phyloP scores from a whole-genome alignment of 2,329 filamentous ascomycete species.

The Rachicladosporium sp. region DNA sequence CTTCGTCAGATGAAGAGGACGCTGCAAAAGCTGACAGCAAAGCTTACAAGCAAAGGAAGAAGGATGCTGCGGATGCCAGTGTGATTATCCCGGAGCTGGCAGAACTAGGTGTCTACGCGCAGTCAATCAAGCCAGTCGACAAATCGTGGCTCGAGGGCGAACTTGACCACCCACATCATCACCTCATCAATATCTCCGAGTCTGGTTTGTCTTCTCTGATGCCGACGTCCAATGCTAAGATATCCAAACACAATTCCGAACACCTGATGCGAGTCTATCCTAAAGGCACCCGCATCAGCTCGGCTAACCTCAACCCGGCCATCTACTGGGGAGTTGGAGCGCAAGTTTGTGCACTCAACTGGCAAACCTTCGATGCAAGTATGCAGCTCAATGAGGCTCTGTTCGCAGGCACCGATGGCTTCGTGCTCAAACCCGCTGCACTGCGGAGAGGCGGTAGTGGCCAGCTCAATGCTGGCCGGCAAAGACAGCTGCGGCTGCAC shows the following conservation, averaged over 20 bases:
- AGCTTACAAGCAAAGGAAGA: constrained; percentile 44
- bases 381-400: constrained; percentile 59
- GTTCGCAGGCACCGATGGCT: constrained; percentile 53
- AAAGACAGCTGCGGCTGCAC: constrained; percentile 44
- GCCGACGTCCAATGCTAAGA: constrained; percentile 34
- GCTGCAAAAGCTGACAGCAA: constrained; percentile 34
- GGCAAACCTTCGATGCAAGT: constrained; percentile 53
- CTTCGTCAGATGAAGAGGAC: constrained; percentile 30
- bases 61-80: constrained; percentile 30
- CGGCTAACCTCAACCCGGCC: constrained; percentile 50
- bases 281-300: constrained; percentile 57
- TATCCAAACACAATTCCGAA: constrained; percentile 48
- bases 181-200: constrained; percentile 59
- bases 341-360: constrained; percentile 58
- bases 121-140: constrained; percentile 55
- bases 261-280: constrained; percentile 61
- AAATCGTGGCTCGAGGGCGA: constrained; percentile 51
- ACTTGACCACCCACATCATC: constrained; percentile 45
- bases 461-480: constrained; percentile 33
- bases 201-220: constrained; percentile 43
- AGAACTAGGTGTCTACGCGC: constrained; percentile 55
- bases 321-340: constrained; percentile 56
- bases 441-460: constrained; percentile 46
- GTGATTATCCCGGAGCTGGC: constrained; percentile 53
- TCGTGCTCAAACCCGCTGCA: constrained; percentile 51